Evolutionary conservation across 192 early-diverging fungal genomes (phyloP), one percentile per base, ranked within the genome.

Genomic region (Phlyctochytrium planicorne): DNA sequence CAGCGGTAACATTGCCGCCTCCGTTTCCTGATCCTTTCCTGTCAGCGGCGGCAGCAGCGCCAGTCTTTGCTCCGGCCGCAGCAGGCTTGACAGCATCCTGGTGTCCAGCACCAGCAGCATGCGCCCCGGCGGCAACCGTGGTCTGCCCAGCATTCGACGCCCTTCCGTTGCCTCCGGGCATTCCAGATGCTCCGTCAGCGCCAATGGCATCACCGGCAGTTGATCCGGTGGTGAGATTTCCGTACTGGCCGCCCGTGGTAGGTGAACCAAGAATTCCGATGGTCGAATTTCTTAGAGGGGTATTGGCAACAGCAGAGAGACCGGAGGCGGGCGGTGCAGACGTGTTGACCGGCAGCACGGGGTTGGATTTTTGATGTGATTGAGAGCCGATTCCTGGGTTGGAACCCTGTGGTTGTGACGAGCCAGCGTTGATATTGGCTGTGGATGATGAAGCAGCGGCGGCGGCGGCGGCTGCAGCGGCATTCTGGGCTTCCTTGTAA

Each of bases 311-410:
- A 12, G 55, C 25, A 4, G 55, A 57, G 55, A 24, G 55, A 6
- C 55, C 27, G 55, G 12, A 10, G 20, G 60, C 29, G 25, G 34
- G 52, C 23, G 33, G 3, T 60, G 72, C 14, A 31, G 50, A 4
- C 20, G 23, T 23, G 60, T 57, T 32, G 61, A 59, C 72, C 52
- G 20, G 30, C 67, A 63, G 29, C 65, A 23, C 12, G 63, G 63
- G 53, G 65, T 65, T 34, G 65, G 56, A n/a, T 65, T 33, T 52
- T 66, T 59, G 12, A 52, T 30, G 20, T 50, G 71, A 24, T 72
- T 64, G 56, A 50, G n/a, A n/a, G 40, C 40, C 40, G 40, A 10
- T 66, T 65, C 29, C 62, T 59, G 24, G 64, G 53, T 23, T 64
- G 71, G 50, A 60, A 59, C 31, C 66, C 71, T 3, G 61, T 52